Evolutionary conservation across 148 eudicot species (phyloP).

Genomic region (Pouteria glomerata): DNA sequence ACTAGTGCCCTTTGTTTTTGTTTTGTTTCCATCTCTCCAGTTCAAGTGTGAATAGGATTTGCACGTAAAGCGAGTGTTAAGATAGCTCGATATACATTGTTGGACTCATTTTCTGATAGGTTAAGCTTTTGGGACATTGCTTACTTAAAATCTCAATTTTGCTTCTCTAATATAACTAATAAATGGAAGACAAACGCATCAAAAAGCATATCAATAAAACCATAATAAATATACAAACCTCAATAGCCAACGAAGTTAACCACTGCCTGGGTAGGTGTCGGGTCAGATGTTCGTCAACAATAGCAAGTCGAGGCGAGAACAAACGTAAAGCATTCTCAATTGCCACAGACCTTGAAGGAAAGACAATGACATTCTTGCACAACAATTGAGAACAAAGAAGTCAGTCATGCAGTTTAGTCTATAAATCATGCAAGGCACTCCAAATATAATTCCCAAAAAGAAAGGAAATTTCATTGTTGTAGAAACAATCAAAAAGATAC

Average conservation of each 20-base stretch:
- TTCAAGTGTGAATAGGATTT: too few species aligned
- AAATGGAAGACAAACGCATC: background rate
- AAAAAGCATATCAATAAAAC: background rate
- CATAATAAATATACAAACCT: constrained; percentile 44
- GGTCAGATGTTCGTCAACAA: constrained; percentile 87
- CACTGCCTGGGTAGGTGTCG: constrained; percentile 74
- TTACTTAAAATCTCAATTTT: too few species aligned
- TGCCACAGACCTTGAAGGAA: constrained; percentile 94
- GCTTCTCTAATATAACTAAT: background rate
- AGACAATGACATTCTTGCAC: constrained; percentile 71
- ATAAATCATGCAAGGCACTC: background rate
- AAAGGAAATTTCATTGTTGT: background rate
- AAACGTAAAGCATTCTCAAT: constrained; percentile 82
- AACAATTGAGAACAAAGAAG: constrained; percentile 14
- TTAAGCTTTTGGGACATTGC: too few species aligned
- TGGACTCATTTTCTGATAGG: too few species aligned
- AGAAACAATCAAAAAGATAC: background rate
- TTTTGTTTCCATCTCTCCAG: too few species aligned
- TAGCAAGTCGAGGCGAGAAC: constrained; percentile 90
- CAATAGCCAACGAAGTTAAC: constrained; percentile 76
- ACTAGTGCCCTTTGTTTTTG: too few species aligned
- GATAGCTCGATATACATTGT: too few species aligned
- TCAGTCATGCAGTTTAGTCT: constrained; percentile 12
- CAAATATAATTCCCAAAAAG: background rate
- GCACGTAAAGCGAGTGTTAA: too few species aligned